Evolutionary conservation across 768 basidiomycete species (phyloP), one percentile per base, ranked within the genome.

Genomic region (Boletus coccyginus): DNA sequence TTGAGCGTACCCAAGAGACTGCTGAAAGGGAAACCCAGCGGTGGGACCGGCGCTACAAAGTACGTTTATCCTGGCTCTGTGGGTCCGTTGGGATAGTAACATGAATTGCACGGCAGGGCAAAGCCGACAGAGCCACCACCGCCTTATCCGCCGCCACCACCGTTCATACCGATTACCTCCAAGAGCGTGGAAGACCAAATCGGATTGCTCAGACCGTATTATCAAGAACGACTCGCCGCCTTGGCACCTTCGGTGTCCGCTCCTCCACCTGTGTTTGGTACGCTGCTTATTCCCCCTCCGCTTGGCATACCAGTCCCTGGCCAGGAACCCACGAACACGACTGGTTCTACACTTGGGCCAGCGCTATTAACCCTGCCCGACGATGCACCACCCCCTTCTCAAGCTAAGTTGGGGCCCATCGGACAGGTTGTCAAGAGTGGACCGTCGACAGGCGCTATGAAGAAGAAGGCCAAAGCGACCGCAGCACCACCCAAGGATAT

Each of bases 111-210:
- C 42, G 46, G 47, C 59, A 88, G 86, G 51, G 77, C 78, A 46
- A 85, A 84, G 64, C 84, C 87, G 2, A 81, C 74, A 24, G 88
- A 92, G 68, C 89, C 90, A 0, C 90, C 89, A 1, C 84, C 84
- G 3, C 91, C 88, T 7, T 97, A 87, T 69, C 91, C 93, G 0
- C 90, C 88, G 0, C 95, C 94, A 0, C 88, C 89, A 0, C 79
- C 88, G 0, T 92, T 95, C 66, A 70, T 92, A 4, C 86, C 85
- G 2, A 79, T 98, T 63, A 84, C 81, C 1, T 75, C 81, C 9
- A 75, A 74, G 52, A 84, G 82, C 53, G 77, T 88, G 65, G 87
- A 88, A 36, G 75, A 84, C 27, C 94, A 96, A 64, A 92, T 97
- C 61, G 94, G 92, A 10, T 73, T 98, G 39, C 84, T 98, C 61